These are phyloP conservation scores for Leccinum arenicola DNA, from an alignment of 768 basidiomycete genomes.

Conservation along the genomic window DNA sequence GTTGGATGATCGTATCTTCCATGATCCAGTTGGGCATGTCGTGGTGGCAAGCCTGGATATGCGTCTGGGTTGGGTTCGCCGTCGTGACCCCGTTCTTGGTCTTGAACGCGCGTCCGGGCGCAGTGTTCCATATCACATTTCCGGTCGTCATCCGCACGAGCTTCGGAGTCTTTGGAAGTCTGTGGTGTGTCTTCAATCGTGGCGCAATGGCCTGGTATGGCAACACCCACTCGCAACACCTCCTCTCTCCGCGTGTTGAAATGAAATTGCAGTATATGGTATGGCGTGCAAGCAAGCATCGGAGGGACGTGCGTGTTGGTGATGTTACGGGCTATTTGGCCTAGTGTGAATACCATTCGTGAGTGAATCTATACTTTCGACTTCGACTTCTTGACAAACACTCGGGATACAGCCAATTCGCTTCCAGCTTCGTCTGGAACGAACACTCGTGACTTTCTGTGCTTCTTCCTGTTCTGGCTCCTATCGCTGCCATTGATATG, in stretches of 20 bases:
- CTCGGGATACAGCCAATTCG: conserved; percentile 50
- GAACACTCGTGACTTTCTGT: conserved; percentile 70
- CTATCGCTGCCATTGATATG: conserved; percentile 76
- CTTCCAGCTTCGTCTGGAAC: conserved; percentile 74
- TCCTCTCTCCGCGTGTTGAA: conserved; percentile 16
- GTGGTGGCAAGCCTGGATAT: conserved; percentile 87
- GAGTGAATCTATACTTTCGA: conserved; percentile 25
- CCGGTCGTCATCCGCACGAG: conserved; percentile 74
- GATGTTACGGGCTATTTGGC: conserved; percentile 77
- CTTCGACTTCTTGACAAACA: conserved; percentile 5
- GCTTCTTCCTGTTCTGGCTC: conserved; percentile 87
- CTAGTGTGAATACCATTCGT: conserved; percentile 66
- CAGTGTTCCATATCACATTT: conserved; percentile 73
- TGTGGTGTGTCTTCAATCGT: conserved; percentile 79
- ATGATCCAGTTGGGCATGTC: conserved; percentile 72
- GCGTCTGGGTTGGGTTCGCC: conserved; percentile 64
- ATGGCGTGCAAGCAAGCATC: conserved; percentile 78
- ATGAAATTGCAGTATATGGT: conserved; percentile 55
- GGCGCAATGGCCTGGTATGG: conserved; percentile 68
- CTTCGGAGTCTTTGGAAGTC: conserved; percentile 74
- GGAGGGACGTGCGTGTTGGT: conserved; percentile 77
- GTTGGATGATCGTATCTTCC: conserved; percentile 76
- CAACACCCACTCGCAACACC: conserved; percentile 24
- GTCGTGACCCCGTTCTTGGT: conserved; percentile 69
- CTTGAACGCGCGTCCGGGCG: conserved; percentile 75